Conservation (phyloP, 208 protist species). For the Trypanosoma scelopori region DNA sequence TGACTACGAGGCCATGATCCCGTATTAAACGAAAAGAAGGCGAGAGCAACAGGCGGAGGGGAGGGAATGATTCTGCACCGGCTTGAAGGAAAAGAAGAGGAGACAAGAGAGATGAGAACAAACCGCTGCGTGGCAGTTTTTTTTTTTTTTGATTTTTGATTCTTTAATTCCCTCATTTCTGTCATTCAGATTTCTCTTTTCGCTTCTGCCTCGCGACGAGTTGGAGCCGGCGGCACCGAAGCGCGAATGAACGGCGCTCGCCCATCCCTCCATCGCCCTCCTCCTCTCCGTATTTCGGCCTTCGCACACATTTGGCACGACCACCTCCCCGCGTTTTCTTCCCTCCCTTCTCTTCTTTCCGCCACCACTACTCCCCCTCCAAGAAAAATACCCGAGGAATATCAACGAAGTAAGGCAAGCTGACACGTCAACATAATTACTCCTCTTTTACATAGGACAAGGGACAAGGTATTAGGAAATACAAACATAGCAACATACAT, state of each 20-base stretch:
- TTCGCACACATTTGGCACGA: too few species aligned
- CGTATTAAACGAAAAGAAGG: conserved; percentile 24
- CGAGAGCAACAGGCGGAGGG: too few species aligned
- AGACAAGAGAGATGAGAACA: not conserved
- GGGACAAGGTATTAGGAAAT: too few species aligned
- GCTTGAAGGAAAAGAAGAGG: not conserved
- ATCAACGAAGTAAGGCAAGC: not conserved
- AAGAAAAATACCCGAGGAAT: not conserved
- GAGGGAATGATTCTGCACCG: not conserved
- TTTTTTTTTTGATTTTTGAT: conserved; percentile 29
- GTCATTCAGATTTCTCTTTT: not conserved
- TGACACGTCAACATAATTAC: too few species aligned
- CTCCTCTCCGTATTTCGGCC: too few species aligned
- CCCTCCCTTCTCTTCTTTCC: too few species aligned
- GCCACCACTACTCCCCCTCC: too few species aligned
- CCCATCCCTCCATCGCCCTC: too few species aligned
- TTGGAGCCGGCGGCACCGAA: not conserved
- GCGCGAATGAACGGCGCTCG: not conserved
- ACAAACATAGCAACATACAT: too few species aligned
- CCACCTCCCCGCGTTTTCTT: too few species aligned
- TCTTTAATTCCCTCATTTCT: too few species aligned
- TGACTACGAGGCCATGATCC: conserved; percentile 89
- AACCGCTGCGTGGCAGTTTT: not conserved
- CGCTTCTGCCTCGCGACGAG: not conserved
- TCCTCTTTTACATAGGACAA: too few species aligned